Evolutionary conservation across 306 rosid species (phyloP).

Genomic region (Carpinus fangiana): DNA sequence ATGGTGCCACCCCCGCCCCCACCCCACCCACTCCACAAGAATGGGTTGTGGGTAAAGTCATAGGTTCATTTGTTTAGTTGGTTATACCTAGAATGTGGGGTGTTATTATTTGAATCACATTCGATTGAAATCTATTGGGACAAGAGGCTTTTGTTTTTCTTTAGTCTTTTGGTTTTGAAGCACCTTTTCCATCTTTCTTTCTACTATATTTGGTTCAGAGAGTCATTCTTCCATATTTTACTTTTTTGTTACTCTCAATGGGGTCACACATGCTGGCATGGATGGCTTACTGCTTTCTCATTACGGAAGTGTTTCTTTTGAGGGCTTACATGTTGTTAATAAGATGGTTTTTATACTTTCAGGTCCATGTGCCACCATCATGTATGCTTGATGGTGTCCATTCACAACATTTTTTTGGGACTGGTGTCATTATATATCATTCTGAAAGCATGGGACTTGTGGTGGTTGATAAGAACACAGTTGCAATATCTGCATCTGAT

Average conservation of each 20-base stretch:
- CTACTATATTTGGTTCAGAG: background rate
- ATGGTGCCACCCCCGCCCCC: background rate
- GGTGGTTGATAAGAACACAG: constrained; percentile 91
- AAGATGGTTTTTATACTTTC: constrained; percentile 30
- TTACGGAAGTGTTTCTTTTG: background rate
- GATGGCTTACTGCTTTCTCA: constrained; percentile 13
- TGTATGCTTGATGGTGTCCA: constrained; percentile 99
- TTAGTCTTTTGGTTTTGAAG: background rate
- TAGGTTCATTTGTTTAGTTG: background rate
- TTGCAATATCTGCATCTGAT: constrained; percentile 84
- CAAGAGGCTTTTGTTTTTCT: background rate
- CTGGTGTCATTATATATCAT: constrained; percentile 89
- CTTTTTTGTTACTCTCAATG: background rate
- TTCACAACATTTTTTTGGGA: constrained; percentile 87
- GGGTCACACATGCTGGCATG: background rate
- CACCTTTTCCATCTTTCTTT: background rate
- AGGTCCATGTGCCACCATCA: constrained; percentile 94
- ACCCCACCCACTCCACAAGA: background rate
- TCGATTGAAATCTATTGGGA: background rate
- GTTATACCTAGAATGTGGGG: background rate
- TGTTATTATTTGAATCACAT: background rate
- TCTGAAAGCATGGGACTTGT: constrained; percentile 77
- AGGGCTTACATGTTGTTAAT: constrained; percentile 5
- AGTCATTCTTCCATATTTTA: background rate
- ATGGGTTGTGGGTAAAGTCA: background rate